phyloP scores from a whole-genome alignment of 164 flowering plant genomes.

The Saururus chinensis region DNA sequence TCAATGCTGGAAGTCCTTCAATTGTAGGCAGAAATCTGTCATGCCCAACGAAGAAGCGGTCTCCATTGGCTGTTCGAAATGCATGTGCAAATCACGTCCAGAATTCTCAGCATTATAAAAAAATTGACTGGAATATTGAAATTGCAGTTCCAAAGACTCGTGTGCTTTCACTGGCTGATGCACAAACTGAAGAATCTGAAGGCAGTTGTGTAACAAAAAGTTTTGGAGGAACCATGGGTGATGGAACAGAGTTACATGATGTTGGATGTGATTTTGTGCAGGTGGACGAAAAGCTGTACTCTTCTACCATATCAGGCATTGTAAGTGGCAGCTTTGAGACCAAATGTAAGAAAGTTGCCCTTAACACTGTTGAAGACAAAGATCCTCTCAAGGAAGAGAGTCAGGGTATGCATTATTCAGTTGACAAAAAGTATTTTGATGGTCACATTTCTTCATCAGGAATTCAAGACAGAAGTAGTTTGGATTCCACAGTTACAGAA shows the following conservation, averaged over 20 bases:
- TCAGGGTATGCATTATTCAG: slow-evolving; percentile 15
- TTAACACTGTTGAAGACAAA: slow-evolving; percentile 18
- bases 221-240: slow-evolving; percentile 25
- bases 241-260: slow-evolving; percentile 23
- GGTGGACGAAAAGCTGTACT: slow-evolving; percentile 54
- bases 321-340: slow-evolving; percentile 30
- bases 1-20: slow-evolving; percentile 16
- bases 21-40: background rate
- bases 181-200: slow-evolving; percentile 56
- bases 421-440: slow-evolving; percentile 29
- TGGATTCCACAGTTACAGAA: slow-evolving; percentile 68
- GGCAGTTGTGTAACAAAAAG: slow-evolving; percentile 50
- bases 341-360: slow-evolving; percentile 29
- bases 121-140: slow-evolving; percentile 66
- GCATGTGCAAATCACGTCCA: slow-evolving; percentile 24
- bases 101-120: slow-evolving; percentile 19
- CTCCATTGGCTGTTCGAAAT: slow-evolving; percentile 42
- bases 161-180: slow-evolving; percentile 19
- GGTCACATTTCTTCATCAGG: slow-evolving; percentile 20
- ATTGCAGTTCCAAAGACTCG: slow-evolving; percentile 46
- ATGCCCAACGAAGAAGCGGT: slow-evolving; percentile 26
- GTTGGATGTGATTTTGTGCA: slow-evolving; percentile 30
- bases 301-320: slow-evolving; percentile 41
- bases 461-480: slow-evolving; percentile 49
- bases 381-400: slow-evolving; percentile 21